These are phyloP conservation scores for Vitis hybrid DNA, from an alignment of 177 flowering plant genomes.

Conservation along the genomic window DNA sequence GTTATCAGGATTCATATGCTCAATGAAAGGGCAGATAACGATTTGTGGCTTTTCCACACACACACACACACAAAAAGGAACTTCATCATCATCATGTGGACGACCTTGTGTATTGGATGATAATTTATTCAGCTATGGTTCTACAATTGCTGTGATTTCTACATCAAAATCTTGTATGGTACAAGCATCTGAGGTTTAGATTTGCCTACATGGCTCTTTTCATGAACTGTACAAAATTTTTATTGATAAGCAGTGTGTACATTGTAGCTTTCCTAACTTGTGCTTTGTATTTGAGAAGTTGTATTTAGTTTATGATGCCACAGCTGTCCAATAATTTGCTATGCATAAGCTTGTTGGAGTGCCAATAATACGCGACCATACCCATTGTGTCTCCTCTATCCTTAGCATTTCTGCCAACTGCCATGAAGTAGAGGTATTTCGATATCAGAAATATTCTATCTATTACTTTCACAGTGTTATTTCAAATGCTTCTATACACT, in stretches of 20 bases:
- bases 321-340: slow-evolving; percentile 46
- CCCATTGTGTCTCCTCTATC: slow-evolving; percentile 53
- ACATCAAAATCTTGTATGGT: no score
- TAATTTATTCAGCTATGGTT: no score
- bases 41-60: no score
- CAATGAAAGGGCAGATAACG: no score
- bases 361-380: slow-evolving; percentile 64
- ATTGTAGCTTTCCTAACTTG: background rate
- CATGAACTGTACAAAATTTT: background rate
- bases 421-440: slow-evolving; percentile 4
- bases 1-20: no score
- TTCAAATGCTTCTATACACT: no score
- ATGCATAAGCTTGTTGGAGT: slow-evolving; percentile 73
- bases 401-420: slow-evolving; percentile 79
- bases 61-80: no score
- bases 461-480: background rate
- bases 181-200: no score
- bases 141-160: no score
- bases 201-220: no score
- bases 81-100: no score
- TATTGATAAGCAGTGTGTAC: background rate
- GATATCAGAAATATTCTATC: slow-evolving; percentile 11
- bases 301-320: slow-evolving; percentile 31
- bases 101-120: no score
- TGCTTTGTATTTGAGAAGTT: background rate